Conservation (phyloP, 192 early-diverging fungal species). For the Ambispora gerdemannii region DNA sequence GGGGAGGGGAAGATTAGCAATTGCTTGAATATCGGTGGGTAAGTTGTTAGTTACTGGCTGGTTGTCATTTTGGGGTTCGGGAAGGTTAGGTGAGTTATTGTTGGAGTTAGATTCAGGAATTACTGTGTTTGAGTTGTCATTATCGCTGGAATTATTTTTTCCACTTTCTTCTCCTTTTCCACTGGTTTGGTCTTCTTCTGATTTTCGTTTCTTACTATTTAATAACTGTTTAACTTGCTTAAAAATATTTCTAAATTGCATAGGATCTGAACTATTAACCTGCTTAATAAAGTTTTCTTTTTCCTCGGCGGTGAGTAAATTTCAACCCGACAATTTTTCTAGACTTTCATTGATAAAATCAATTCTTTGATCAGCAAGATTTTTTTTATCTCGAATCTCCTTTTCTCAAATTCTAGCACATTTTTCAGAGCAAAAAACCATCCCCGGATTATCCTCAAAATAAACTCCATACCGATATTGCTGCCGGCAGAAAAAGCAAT, state of each 20-base stretch:
- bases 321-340: background rate
- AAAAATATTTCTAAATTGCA: too few species aligned
- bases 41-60: background rate
- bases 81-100: background rate
- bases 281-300: background rate
- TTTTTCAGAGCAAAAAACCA: background rate
- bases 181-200: background rate
- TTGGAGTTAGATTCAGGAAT: background rate
- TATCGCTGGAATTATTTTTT: background rate
- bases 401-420: background rate
- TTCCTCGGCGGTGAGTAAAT: background rate
- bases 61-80: background rate
- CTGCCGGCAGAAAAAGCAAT: background rate
- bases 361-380: background rate
- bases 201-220: background rate
- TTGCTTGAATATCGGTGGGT: background rate
- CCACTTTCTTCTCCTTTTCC: background rate
- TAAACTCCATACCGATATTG: background rate
- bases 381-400: background rate
- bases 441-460: background rate
- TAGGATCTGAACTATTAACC: too few species aligned
- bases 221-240: too few species aligned
- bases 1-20: background rate
- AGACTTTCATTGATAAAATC: background rate
- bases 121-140: background rate